These are phyloP conservation scores for Pythium diclinum DNA, from an alignment of 352 stramenopile species.

Conservation along the genomic window DNA sequence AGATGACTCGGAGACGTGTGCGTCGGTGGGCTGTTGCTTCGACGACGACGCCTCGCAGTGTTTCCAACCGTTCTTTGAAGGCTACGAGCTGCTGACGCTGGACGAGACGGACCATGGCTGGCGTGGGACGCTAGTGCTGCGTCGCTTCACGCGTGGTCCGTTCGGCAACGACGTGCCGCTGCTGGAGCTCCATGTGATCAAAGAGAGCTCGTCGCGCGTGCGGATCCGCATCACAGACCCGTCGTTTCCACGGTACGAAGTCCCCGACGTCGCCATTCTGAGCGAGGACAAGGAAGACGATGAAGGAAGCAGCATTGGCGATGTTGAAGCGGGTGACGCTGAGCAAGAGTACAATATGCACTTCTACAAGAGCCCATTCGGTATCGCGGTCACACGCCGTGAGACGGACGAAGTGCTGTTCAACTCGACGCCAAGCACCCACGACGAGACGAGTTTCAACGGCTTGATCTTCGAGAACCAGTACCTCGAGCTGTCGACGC, in stretches of 20 bases:
- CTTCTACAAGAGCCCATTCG: constrained; percentile 71
- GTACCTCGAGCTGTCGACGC: constrained; percentile 83
- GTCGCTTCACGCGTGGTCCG: constrained; percentile 41
- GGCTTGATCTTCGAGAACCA: constrained; percentile 84
- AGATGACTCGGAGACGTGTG: constrained; percentile 36
- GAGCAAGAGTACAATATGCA: constrained; percentile 42
- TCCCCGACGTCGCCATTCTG: constrained; percentile 27
- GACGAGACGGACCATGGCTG: constrained; percentile 52
- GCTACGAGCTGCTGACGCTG: constrained; percentile 66
- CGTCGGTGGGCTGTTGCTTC: constrained; percentile 71
- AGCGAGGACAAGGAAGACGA: not conserved
- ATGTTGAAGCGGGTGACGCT: not conserved
- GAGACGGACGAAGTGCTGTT: constrained; percentile 68
- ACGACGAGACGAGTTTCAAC: constrained; percentile 44
- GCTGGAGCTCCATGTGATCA: constrained; percentile 61
- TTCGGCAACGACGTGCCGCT: constrained; percentile 77
- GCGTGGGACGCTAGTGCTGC: constrained; percentile 51
- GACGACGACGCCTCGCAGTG: constrained; percentile 38
- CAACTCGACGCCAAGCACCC: constrained; percentile 70
- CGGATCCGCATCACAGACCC: constrained; percentile 83
- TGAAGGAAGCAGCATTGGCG: constrained; percentile 10
- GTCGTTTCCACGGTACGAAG: constrained; percentile 68
- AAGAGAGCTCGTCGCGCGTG: constrained; percentile 43
- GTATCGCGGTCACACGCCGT: constrained; percentile 58
- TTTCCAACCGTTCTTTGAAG: constrained; percentile 66